These are phyloP conservation scores for Fusarium chuoi DNA, from an alignment of 2,329 filamentous ascomycete species.

Conservation along the genomic window DNA sequence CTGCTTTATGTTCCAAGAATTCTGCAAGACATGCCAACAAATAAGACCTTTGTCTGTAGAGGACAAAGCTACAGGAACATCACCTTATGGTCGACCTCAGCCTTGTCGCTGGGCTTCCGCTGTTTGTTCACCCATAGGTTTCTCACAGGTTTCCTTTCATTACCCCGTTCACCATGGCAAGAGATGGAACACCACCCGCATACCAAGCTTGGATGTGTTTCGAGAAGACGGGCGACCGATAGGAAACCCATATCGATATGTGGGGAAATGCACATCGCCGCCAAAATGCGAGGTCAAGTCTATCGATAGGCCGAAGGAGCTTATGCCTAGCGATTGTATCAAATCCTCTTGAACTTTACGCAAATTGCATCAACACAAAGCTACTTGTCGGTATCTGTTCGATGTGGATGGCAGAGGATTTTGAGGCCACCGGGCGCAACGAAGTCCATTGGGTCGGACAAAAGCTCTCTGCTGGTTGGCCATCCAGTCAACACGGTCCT, in stretches of 20 bases:
- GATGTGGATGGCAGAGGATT: background rate
- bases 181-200: background rate
- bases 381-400: background rate
- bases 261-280: background rate
- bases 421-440: background rate
- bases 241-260: background rate
- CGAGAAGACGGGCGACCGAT: background rate
- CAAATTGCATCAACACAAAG: background rate
- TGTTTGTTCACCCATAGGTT: background rate
- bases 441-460: background rate
- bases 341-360: background rate
- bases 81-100: background rate
- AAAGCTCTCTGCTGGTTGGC: slow-evolving; percentile 12
- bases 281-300: background rate
- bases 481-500: slow-evolving; percentile 39
- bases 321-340: background rate
- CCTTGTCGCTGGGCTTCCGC: background rate
- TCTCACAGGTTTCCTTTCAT: background rate
- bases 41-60: slow-evolving; percentile 5
- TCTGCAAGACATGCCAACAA: background rate
- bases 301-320: background rate
- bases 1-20: background rate
- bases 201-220: background rate
- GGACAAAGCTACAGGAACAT: background rate
- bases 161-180: background rate